Base-by-base conservation (phyloP, 345 rosid species). In the Hibiscus tridactylites region DNA sequence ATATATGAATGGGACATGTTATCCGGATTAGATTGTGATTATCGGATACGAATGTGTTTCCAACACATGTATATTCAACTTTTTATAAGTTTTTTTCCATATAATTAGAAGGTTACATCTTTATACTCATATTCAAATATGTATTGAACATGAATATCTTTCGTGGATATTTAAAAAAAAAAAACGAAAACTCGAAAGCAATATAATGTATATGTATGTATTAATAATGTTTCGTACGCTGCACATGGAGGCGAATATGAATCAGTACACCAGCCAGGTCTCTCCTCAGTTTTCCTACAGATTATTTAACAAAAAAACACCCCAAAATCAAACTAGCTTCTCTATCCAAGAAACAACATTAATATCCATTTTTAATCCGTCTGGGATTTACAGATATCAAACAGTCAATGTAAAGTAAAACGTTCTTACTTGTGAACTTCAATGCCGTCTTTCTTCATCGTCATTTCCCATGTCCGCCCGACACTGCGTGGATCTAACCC, bases 401-500 rank as follows among this genome's bases (percentile, higher is more conserved):
- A 35, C 13, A 67, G 29, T 67, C 15, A 12, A 52, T 16, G 50
- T 47, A 39, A 7, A 6, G 54, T 50, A 5, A 50, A 17, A 65
- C 9, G 63, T 79, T 49, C 82, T 83, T 81, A 91, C 99, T 84
- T 92, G 87, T 92, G 99, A 79, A 95, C 91, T 83, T 92, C 97
- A 80, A 83, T 79, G 65, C 75, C 85, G 42, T 84, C 84, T 88
- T 90, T 89, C 80, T 82, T 87, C 81, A 81, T 92, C 53, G 97
- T 95, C 99, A 95, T 95, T 61, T 87, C 92, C 99, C 99, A 92
- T 29, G 96, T 92, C 75, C 89, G 79, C 61, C 88, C 90, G 72
- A 87, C 88, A 73, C 84, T 84, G 6, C 83, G 80, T 4, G 96
- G 97, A 73, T 89, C 90, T 76, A 95, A 82, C 67, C 96, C 97